Base-by-base conservation (phyloP, 1,284 basidiomycete genomes). In the Ganoderma lucidum region DNA sequence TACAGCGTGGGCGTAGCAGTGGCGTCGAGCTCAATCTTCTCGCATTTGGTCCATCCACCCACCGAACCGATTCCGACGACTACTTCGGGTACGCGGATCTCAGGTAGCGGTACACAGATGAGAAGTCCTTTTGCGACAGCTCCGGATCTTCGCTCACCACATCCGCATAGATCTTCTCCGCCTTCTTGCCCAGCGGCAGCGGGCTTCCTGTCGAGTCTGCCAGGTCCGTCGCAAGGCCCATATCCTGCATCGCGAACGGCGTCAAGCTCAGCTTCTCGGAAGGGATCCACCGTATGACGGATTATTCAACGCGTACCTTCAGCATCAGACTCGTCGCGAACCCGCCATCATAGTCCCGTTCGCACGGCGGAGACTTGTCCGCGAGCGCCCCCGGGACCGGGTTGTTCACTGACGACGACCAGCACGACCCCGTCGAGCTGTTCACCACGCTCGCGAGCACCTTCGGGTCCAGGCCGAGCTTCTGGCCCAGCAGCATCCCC, bases 341-440 rank as follows among this genome's bases (percentile, higher is more conserved):
- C 1, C 93, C 94, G 23, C 92, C 95, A 71, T 95, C 90, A 73
- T 93, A 97, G 62, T 90, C 88, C 30, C 92, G 85, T 79, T 95
- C 93, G 74, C 94, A 95, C 0, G 96, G 96, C 8, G 95, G 92
- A 6, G 88, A 87, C 77, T 90, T 89, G 65, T 86, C 90, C 10
- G 88, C 86, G 63, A 96, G 80, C 14, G 95, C 90, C 17, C 85
- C 86, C 10, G 91, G 93, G 41, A 95, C 94, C 3, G 96, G 96
- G 76, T 97, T 97, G 83, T 97, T 97, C 63, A 93, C 88, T 23
- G 92, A 91, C 59, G 89, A 90, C 9, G 94, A 85, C 95, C 95
- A 97, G 78, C 94, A 96, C 30, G 84, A 83, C 15, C 94, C 93
- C 0, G 94, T 96, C 64, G 93, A 94, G 77, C 88, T 94, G 77